Conservation (phyloP, 352 stramenopile species). For the Phytophthora pluvialis region DNA sequence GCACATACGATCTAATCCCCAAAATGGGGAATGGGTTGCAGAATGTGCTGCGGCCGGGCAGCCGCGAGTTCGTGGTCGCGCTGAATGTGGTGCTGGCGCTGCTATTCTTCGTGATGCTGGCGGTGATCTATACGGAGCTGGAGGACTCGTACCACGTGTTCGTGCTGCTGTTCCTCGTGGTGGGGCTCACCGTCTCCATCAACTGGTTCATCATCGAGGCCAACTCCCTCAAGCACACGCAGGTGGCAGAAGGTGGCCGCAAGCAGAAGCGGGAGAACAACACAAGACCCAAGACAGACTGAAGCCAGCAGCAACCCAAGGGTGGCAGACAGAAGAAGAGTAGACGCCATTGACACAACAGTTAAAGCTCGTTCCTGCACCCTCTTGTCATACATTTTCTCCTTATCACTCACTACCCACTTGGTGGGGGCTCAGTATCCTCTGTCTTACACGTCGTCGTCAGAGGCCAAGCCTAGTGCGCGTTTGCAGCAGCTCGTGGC, state of each 20-base stretch:
- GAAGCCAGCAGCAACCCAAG: constrained; percentile 3
- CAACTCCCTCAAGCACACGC: constrained; percentile 63
- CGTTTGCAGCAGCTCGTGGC: constrained; percentile 72
- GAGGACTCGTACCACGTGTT: constrained; percentile 87
- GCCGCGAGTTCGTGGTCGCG: constrained; percentile 74
- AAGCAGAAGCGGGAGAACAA: constrained; percentile 19
- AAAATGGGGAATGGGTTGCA: constrained; percentile 46
- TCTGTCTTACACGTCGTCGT: constrained; percentile 57
- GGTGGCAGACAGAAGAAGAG: constrained; percentile 1
- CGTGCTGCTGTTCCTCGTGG: constrained; percentile 83
- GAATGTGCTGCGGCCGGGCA: constrained; percentile 67
- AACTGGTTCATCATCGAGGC: constrained; percentile 89
- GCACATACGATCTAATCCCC: too few species aligned
- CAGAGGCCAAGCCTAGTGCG: constrained; percentile 45
- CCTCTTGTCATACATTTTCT: background rate
- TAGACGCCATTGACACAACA: constrained; percentile 2
- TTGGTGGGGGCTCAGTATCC: background rate
- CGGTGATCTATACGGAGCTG: constrained; percentile 81
- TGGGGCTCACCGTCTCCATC: constrained; percentile 84
- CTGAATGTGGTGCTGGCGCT: constrained; percentile 74
- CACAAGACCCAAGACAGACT: constrained; percentile 66
- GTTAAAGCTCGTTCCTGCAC: constrained; percentile 13
- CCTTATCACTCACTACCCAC: constrained; percentile 19
- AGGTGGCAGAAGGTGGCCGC: constrained; percentile 13
- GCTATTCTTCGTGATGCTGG: constrained; percentile 77